A percentile compares a stretch with the other conserved stretches of the same genome.
Conservation (phyloP, 306 rosid species). For the Malus orientalis region DNA sequence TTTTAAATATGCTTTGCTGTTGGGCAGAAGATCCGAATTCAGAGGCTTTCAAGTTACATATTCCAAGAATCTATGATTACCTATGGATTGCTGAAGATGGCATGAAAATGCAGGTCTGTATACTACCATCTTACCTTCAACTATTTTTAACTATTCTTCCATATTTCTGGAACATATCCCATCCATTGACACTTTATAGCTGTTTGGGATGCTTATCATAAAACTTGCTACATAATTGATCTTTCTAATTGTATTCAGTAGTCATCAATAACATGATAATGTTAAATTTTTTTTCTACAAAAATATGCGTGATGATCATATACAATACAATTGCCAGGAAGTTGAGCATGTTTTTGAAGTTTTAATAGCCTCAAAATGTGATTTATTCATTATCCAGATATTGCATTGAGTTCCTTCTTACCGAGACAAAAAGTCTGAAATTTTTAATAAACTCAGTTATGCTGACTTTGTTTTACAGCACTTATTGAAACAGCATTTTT, state of each 20-base stretch:
- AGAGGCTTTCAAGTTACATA: conserved; percentile 82
- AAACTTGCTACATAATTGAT: background rate
- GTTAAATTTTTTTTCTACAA: conserved; percentile 2
- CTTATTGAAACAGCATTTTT: background rate
- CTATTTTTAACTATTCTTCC: background rate
- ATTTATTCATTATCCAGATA: background rate
- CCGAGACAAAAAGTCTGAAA: background rate
- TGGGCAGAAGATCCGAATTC: conserved; percentile 89
- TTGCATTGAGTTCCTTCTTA: background rate
- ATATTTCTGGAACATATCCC: background rate
- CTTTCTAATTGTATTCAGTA: background rate
- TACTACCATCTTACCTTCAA: background rate
- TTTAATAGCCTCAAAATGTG: background rate
- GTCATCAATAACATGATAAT: background rate
- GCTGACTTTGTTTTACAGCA: background rate
- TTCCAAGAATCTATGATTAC: conserved; percentile 75
- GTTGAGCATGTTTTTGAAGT: background rate
- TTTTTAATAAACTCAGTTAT: background rate
- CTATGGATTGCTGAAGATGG: conserved; percentile 96
- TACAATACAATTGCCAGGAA: background rate
- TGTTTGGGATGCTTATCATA: background rate
- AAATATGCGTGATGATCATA: conserved; percentile 11
- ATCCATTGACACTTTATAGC: background rate
- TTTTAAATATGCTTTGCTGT: conserved; percentile 79
- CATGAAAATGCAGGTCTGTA: conserved; percentile 83